Evolutionary conservation across 768 basidiomycete species (phyloP).

Genomic region (Brasilioporus rufonigricans): DNA sequence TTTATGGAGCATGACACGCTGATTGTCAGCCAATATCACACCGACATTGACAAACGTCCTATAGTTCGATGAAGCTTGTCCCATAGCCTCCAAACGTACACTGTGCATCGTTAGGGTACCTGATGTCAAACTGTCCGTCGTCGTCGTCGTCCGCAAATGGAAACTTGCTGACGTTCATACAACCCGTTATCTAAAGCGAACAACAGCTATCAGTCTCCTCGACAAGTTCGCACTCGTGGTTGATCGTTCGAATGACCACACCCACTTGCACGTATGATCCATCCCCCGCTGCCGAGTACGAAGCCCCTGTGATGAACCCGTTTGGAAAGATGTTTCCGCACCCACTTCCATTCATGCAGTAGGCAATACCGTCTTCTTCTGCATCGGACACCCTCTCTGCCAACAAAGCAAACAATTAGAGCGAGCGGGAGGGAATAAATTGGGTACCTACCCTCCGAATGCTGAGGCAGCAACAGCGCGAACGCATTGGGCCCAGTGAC

Average conservation of each 20-base stretch:
- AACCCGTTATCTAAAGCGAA: constrained; percentile 37
- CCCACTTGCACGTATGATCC: constrained; percentile 41
- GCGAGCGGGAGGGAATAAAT: neutral
- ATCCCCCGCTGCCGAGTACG: constrained; percentile 32
- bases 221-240: too few relatives aligned
- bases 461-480: constrained; percentile 35
- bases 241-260: neutral
- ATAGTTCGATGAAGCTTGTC: constrained; percentile 53
- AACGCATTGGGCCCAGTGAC: constrained; percentile 30
- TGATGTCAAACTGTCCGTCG: constrained; percentile 50
- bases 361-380: constrained; percentile 37
- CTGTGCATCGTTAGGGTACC: constrained; percentile 52
- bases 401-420: neutral
- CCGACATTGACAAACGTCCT: constrained; percentile 9
- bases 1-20: constrained; percentile 12
- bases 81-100: constrained; percentile 50
- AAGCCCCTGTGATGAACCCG: constrained; percentile 39
- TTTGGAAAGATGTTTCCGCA: constrained; percentile 32
- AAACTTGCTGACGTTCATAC: constrained; percentile 29
- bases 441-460: constrained; percentile 30
- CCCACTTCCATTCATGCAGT: constrained; percentile 31
- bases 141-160: constrained; percentile 36
- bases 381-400: constrained; percentile 39
- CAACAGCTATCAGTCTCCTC: too few relatives aligned
- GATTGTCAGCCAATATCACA: neutral